Conservation (phyloP, 2,329 filamentous ascomycete species). For the Coniella lustricola region DNA sequence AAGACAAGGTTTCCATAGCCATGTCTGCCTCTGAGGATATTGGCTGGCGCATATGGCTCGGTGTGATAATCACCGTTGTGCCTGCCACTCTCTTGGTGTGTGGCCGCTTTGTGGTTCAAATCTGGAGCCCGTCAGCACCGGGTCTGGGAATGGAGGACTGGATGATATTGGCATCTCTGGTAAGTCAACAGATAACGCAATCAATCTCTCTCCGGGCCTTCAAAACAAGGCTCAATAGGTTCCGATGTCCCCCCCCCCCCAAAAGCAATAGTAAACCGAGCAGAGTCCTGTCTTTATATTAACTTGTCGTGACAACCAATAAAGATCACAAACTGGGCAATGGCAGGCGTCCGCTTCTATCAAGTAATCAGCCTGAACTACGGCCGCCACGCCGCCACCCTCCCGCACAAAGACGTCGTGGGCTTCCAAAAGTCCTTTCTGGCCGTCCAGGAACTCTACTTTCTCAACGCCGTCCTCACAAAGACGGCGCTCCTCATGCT, state of each 20-base stretch:
- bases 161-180: slow-evolving; percentile 2
- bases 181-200: background rate
- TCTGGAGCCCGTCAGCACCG: background rate
- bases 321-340: slow-evolving; percentile 1
- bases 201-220: background rate
- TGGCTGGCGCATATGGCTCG: slow-evolving; percentile 4
- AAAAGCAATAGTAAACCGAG: too few relatives aligned
- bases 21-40: background rate
- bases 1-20: background rate
- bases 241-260: too few relatives aligned
- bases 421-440: slow-evolving; percentile 5
- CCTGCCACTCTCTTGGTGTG: slow-evolving; percentile 1
- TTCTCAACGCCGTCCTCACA: slow-evolving; percentile 3
- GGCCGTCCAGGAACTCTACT: slow-evolving; percentile 2
- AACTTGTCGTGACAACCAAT: too few relatives aligned
- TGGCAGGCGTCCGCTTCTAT: slow-evolving; percentile 5
- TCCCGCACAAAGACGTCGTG: background rate
- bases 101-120: background rate
- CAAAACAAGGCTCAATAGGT: too few relatives aligned
- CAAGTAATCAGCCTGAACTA: background rate
- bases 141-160: slow-evolving; percentile 3
- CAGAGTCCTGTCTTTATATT: too few relatives aligned
- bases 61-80: background rate
- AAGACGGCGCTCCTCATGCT: background rate
- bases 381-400: background rate